These are phyloP conservation scores for Lentinula edodes DNA, from an alignment of 768 basidiomycete species.

Conservation along the genomic window DNA sequence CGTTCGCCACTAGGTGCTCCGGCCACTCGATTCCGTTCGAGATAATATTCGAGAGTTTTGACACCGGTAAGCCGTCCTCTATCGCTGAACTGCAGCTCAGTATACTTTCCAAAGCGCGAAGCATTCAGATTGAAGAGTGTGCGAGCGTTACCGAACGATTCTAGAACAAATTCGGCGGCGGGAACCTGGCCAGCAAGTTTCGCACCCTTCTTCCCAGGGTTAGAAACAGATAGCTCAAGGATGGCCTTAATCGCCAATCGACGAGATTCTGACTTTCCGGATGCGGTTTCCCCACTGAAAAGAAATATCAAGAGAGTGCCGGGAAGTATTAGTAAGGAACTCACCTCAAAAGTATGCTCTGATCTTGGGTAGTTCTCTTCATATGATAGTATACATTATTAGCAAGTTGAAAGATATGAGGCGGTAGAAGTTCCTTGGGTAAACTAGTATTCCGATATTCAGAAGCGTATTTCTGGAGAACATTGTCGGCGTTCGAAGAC, in stretches of 20 bases:
- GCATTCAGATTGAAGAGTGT: constrained; percentile 93
- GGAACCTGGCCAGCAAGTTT: constrained; percentile 86
- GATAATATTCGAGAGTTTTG: constrained; percentile 95
- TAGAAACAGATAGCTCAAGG: constrained; percentile 84
- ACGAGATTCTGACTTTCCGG: constrained; percentile 90
- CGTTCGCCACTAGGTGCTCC: constrained; percentile 86
- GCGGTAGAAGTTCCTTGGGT: constrained; percentile 56
- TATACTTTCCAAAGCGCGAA: constrained; percentile 96
- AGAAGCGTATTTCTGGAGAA: constrained; percentile 80
- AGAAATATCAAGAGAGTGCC: not conserved
- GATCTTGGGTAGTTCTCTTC: constrained; percentile 90
- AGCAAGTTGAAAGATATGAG: constrained; percentile 90
- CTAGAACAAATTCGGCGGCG: constrained; percentile 91
- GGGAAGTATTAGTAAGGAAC: constrained; percentile 13
- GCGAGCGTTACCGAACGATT: constrained; percentile 90
- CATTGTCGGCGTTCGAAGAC: constrained; percentile 73
- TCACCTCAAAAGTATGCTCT: constrained; percentile 81
- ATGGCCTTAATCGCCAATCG: constrained; percentile 88
- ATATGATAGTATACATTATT: constrained; percentile 95
- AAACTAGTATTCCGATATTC: constrained; percentile 76
- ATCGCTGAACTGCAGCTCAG: constrained; percentile 94
- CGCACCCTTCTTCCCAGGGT: constrained; percentile 89
- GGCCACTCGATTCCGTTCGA: constrained; percentile 88
- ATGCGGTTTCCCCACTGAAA: constrained; percentile 82
- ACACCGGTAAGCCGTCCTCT: constrained; percentile 83